Evolutionary conservation across 495 filamentous ascomycete species (phyloP), one percentile per base, ranked within the genome.

Genomic region (Penicillium cinerascens): DNA sequence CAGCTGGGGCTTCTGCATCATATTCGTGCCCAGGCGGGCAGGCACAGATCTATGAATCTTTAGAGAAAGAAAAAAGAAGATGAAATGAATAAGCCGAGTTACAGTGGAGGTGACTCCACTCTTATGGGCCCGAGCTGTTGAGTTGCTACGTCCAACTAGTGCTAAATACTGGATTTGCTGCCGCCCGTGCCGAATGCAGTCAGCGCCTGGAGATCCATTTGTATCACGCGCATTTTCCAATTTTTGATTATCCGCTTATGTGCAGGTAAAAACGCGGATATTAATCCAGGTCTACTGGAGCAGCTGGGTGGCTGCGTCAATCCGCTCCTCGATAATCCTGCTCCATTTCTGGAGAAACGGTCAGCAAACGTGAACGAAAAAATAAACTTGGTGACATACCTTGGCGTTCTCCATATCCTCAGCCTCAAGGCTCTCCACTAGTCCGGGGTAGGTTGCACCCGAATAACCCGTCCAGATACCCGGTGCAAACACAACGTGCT

Each of bases 381-480:
- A 8, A 21, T 37, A 27, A 6, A 3, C 15, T 18, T 45, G 37
- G 21, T 42, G 21, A 65, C 69, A 54, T 61, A 75, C 74, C 69
- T 67, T 54, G 11, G 75, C 72, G 54, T 76, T 78, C 5, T 54
- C 57, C 43, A 69, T 40, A 70, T 86, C 77, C 7, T 69, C 69
- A 26, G 69, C 76, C 11, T 84, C 81, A 44, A 87, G 68, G 46
- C 77, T 78, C 68, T 87, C 83, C 9, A 83, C 76, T 20, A 87
- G 50, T 10, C 82, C 81, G 3, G 83, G 83, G 58, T 81, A 87
- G 10, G 82, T 86, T 29, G 80, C 87, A 2, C 90, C 91, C 0
- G 89, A 74, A 69, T 96, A 96, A 6, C 91, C 91, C 0, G 89
- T 95, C 90, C 90, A 96, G 37, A 90, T 59, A 1, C 91, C 84